Base-by-base conservation (phyloP, 176 grass and related monocot species). In the Avena atlantica region DNA sequence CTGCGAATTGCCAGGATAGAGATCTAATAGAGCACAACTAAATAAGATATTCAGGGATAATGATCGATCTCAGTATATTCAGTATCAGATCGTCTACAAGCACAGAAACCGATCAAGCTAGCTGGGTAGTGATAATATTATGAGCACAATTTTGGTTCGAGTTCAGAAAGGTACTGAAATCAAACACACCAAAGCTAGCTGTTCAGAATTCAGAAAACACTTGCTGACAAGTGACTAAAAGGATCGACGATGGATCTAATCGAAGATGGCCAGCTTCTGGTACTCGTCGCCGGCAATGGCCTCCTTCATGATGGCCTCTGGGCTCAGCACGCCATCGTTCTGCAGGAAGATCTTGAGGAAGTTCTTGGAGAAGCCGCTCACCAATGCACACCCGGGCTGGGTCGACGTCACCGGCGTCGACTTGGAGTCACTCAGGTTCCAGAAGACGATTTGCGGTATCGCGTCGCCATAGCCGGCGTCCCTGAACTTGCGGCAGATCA, bases 361-460 rank as follows among this genome's bases (percentile, higher is more conserved):
- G 83, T 92, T 92, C 87, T 92, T 92, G 40, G 91, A 89, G 76
- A 89, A 92, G 23, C 91, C 91, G 36, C 91, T 92, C 16, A 92
- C 87, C 15, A 92, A 15, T 2, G 91, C 91, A 8, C 81, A 82
- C 2, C 86, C 90, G 3, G 84, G 84, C 86, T 88, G 66, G 9
- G 59, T 78, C 2, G 90, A 77, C 10, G 68, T 76, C 21, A 92
- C 86, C 2, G 64, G 64, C 27, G 64, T 67, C 6, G 64, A 67
- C 64, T 67, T 34, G 64, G 64, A 67, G 27, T 67, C 64, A 27
- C 64, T 0, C 27, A 67, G 64, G 64, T 67, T 67, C 64, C 64
- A 67, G 64, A 67, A 67, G 13, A 67, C 27, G 9, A 67, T 6
- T 14, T 67, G 64, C 13, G 64, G 64, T 14, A 67, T 25, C 6